These are phyloP conservation scores for Stagonosporopsis vannaccii DNA, from an alignment of 2,329 filamentous ascomycete genomes.

Conservation along the genomic window DNA sequence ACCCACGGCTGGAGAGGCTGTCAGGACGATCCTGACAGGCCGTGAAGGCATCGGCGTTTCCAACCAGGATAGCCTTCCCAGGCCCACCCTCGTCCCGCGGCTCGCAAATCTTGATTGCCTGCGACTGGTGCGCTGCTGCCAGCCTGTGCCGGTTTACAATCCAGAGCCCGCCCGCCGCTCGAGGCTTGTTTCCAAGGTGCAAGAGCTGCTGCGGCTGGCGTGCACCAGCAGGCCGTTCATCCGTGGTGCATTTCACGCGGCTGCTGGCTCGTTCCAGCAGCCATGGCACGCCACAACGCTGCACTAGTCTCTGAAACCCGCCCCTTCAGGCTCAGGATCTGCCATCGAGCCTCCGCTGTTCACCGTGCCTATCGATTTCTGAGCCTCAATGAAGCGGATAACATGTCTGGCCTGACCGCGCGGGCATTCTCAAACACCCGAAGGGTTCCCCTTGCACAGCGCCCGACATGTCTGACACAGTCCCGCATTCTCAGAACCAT, in stretches of 20 bases:
- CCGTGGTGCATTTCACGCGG: slow-evolving; percentile 10
- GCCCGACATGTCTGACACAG: slow-evolving; percentile 14
- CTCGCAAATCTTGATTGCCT: slow-evolving; percentile 18
- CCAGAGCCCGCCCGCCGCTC: slow-evolving; percentile 2
- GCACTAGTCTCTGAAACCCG: not conserved
- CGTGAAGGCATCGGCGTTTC: slow-evolving; percentile 19
- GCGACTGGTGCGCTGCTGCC: not conserved
- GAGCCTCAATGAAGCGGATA: slow-evolving; percentile 12
- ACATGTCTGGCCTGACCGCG: slow-evolving; percentile 11
- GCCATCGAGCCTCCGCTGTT: slow-evolving; percentile 7
- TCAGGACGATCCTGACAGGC: slow-evolving; percentile 13
- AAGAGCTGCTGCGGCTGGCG: not conserved
- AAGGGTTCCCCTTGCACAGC: slow-evolving; percentile 8
- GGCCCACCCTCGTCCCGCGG: slow-evolving; percentile 10
- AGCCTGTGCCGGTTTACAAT: slow-evolving; percentile 11
- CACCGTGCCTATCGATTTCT: slow-evolving; percentile 5
- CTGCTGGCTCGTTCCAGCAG: slow-evolving; percentile 11
- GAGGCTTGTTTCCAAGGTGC: not conserved
- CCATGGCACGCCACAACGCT: slow-evolving; percentile 8
- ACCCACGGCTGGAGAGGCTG: slow-evolving; percentile 11
- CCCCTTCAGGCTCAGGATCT: slow-evolving; percentile 7
- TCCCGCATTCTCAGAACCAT: slow-evolving; percentile 7
- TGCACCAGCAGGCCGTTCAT: slow-evolving; percentile 13
- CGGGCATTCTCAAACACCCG: slow-evolving; percentile 1
- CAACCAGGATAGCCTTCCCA: slow-evolving; percentile 15